Percentiles rank a stretch among this genome's conserved stretches.
Conservation (phyloP, 73 alveolate species). For the Paramecium biaurelia region DNA sequence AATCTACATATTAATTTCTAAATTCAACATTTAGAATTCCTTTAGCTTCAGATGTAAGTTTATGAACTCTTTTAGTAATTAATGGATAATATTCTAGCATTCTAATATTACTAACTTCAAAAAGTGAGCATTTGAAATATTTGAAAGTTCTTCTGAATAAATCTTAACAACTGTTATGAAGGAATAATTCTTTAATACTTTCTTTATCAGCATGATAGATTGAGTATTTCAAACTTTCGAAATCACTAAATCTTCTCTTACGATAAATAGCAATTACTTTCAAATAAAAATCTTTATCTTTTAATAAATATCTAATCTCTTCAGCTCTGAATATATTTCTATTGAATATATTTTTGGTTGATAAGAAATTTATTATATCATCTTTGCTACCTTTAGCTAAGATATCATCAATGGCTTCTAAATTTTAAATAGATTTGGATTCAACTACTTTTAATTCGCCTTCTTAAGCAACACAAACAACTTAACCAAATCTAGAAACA, state of each 20-base stretch:
- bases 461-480: slow-evolving; percentile 78
- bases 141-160: not conserved
- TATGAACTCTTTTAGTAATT: slow-evolving; percentile 90
- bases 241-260: slow-evolving; percentile 70
- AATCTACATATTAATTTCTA: slow-evolving; percentile 41
- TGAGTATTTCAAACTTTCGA: slow-evolving; percentile 79
- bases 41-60: slow-evolving; percentile 70
- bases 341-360: slow-evolving; percentile 66
- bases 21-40: slow-evolving; percentile 57
- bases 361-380: slow-evolving; percentile 70
- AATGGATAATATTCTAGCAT: slow-evolving; percentile 90
- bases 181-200: slow-evolving; percentile 75
- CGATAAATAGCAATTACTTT: slow-evolving; percentile 74
- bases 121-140: slow-evolving; percentile 31
- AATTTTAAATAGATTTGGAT: slow-evolving; percentile 33
- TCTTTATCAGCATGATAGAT: slow-evolving; percentile 82
- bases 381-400: slow-evolving; percentile 71
- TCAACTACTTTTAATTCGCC: slow-evolving; percentile 67
- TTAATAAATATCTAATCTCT: slow-evolving; percentile 68
- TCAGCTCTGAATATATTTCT: slow-evolving; percentile 66
- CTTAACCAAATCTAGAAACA: slow-evolving; percentile 75
- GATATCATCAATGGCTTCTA: slow-evolving; percentile 76
- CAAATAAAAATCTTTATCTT: slow-evolving; percentile 77
- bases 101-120: slow-evolving; percentile 41
- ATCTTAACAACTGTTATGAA: not conserved